Base-by-base conservation (phyloP, 2,329 filamentous ascomycete genomes). In the Penicillium sp. region DNA sequence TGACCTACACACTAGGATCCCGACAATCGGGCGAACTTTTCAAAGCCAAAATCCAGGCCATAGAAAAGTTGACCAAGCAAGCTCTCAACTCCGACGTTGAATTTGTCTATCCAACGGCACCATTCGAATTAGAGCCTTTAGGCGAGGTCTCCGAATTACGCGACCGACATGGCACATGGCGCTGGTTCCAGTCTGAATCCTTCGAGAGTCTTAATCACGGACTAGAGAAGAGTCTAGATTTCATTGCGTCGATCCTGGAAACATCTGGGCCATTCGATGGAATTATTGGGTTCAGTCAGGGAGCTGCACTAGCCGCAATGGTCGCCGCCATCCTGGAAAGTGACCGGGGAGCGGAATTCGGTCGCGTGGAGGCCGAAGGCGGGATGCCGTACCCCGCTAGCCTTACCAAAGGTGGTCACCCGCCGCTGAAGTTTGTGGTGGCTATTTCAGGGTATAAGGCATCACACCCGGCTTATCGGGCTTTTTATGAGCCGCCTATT, bases 1-100 rank as follows among this genome's bases (percentile, higher is more conserved):
- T 25, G 23, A 27, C 29, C 16, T 29, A 6, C 8, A 23, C 4
- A 29, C 19, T 16, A 57, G 50, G 55, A 45, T 53, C 55, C 29
- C 55, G 55, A 9, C 55, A 57, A 57, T 57, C 55, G 27, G 55
- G 55, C 5, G 55, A 57, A 27, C 55, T 57, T 19, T 57, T 57
- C 21, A 45, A 37, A 44, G 55, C 55, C 5, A 57, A 57, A 26
- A 21, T 57, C 9, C 55, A 57, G n/a, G 50, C 19, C 10, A 33
- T 57, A 16, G 55, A 57, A 23, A 57, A 57, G 23, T 14, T 53
- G 3, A 33, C 48, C 16, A 19, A 50, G 21, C 44, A 29, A 31
- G 46, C 50, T 5, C 25, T 50, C 9, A n/a, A 14, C 3, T 8
- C 26, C 3, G 46, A 45, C 8, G 21, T 37, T 16, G 45, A 53